phyloP scores from a whole-genome alignment of 768 basidiomycete species.

The Amylocystis lapponica region DNA sequence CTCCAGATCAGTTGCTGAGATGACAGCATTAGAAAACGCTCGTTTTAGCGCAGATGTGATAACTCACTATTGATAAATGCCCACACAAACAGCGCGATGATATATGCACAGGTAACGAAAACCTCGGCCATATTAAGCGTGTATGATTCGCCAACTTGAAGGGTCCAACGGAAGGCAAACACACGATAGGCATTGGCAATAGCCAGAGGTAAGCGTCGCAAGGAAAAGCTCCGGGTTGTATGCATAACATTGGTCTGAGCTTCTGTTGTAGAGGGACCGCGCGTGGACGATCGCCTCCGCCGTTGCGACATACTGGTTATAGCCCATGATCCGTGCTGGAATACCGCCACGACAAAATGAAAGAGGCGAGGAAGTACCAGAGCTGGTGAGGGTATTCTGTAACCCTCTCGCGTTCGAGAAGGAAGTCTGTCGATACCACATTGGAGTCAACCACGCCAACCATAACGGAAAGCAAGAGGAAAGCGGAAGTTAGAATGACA shows the following conservation, averaged over 20 bases:
- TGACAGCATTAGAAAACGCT: too few species aligned
- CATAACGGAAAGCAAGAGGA: too few species aligned
- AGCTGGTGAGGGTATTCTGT: conserved; percentile 34
- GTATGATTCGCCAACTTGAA: conserved; percentile 25
- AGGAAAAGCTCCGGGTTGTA: conserved; percentile 8
- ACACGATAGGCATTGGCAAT: conserved; percentile 24
- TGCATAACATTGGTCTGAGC: conserved; percentile 2
- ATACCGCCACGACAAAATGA: conserved; percentile 36
- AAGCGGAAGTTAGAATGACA: too few species aligned
- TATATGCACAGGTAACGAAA: conserved; percentile 31
- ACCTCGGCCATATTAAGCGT: conserved; percentile 32
- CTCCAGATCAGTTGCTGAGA: conserved; percentile 21
- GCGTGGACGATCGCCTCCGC: too few species aligned
- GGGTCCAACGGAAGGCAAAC: conserved; percentile 26
- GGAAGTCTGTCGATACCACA: too few species aligned
- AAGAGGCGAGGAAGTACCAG: conserved; percentile 37
- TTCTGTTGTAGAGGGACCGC: not conserved
- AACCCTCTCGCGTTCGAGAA: not conserved
- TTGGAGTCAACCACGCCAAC: too few species aligned
- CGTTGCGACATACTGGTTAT: conserved; percentile 1
- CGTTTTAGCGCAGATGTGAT: too few species aligned
- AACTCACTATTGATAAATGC: conserved; percentile 23
- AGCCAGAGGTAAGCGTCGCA: conserved; percentile 19
- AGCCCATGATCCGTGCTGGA: conserved; percentile 24
- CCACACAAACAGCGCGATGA: conserved; percentile 24